phyloP scores from a whole-genome alignment of 2,329 filamentous ascomycete species.

The Daldinia sp. region DNA sequence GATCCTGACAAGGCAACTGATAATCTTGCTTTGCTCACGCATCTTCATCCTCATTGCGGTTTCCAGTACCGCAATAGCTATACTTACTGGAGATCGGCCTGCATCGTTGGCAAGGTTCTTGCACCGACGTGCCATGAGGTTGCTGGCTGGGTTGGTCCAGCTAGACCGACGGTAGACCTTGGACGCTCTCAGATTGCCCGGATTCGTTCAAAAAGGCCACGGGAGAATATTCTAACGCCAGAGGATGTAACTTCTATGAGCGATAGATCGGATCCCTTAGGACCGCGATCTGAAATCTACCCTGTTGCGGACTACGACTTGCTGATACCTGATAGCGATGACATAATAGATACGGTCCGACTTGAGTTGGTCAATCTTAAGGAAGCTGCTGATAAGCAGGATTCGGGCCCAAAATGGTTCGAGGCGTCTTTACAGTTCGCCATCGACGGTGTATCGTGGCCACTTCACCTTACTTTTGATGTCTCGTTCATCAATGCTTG shows the following conservation, averaged over 20 bases:
- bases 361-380: slow-evolving; percentile 76
- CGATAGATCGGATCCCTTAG: slow-evolving; percentile 76
- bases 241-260: slow-evolving; percentile 75
- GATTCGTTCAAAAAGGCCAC: slow-evolving; percentile 70
- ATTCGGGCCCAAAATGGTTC: slow-evolving; percentile 61
- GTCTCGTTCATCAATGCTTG: slow-evolving; percentile 75
- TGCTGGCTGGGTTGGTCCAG: slow-evolving; percentile 81
- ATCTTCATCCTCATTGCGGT: slow-evolving; percentile 75
- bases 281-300: slow-evolving; percentile 71
- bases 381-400: slow-evolving; percentile 53
- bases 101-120: slow-evolving; percentile 80
- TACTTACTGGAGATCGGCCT: slow-evolving; percentile 80
- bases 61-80: slow-evolving; percentile 81
- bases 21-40: slow-evolving; percentile 74
- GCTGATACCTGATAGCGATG: slow-evolving; percentile 67
- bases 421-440: slow-evolving; percentile 74
- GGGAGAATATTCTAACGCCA: slow-evolving; percentile 64
- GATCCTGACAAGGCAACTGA: slow-evolving; percentile 76
- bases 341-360: slow-evolving; percentile 73
- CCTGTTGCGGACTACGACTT: slow-evolving; percentile 77
- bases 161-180: slow-evolving; percentile 75
- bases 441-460: slow-evolving; percentile 73
- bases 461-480: slow-evolving; percentile 71
- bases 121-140: slow-evolving; percentile 77
- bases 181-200: slow-evolving; percentile 76